phyloP scores from a whole-genome alignment of 1,139 yeast genomes.

The Yamadazyma diddensiae region DNA sequence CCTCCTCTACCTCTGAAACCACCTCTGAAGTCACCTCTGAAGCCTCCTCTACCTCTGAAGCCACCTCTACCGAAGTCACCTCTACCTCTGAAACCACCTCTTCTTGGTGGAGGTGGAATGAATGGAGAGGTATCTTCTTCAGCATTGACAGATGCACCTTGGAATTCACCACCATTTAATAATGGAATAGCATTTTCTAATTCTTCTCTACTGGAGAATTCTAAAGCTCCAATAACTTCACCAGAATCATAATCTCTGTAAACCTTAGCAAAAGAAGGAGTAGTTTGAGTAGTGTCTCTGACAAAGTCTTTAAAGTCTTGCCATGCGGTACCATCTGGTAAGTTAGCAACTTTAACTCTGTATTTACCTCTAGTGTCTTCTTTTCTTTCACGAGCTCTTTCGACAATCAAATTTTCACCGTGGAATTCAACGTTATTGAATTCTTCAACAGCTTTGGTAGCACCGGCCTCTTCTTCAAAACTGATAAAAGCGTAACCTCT shows the following conservation, averaged over 20 bases:
- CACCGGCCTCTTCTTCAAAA: conserved; percentile 63
- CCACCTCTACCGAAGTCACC: conserved; percentile 24
- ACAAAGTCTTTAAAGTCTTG: conserved; percentile 82
- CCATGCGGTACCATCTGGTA: conserved; percentile 80
- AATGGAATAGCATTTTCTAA: conserved; percentile 65
- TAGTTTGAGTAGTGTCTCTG: conserved; percentile 61
- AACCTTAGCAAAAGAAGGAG: conserved; percentile 72
- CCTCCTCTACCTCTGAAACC: conserved; percentile 38
- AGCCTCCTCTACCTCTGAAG: conserved; percentile 29
- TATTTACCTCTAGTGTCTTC: conserved; percentile 65
- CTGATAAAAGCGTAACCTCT: conserved; percentile 78
- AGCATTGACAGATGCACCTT: conserved; percentile 63
- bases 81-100: conserved; percentile 44
- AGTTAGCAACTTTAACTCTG: conserved; percentile 65
- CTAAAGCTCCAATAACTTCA: conserved; percentile 74
- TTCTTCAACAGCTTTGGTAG: conserved; percentile 63
- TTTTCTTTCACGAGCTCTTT: conserved; percentile 62
- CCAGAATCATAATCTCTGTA: conserved; percentile 55
- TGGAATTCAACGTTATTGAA: conserved; percentile 55
- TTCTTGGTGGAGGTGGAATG: conserved; percentile 62
- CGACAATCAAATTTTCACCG: conserved; percentile 65
- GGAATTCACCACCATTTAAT: conserved; percentile 69
- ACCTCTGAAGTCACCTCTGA: conserved; percentile 28
- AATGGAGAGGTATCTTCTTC: conserved; percentile 82
- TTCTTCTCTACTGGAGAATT: conserved; percentile 73